These are phyloP conservation scores for Sordaria brevicollis DNA, from an alignment of 495 filamentous ascomycete genomes.

Conservation along the genomic window DNA sequence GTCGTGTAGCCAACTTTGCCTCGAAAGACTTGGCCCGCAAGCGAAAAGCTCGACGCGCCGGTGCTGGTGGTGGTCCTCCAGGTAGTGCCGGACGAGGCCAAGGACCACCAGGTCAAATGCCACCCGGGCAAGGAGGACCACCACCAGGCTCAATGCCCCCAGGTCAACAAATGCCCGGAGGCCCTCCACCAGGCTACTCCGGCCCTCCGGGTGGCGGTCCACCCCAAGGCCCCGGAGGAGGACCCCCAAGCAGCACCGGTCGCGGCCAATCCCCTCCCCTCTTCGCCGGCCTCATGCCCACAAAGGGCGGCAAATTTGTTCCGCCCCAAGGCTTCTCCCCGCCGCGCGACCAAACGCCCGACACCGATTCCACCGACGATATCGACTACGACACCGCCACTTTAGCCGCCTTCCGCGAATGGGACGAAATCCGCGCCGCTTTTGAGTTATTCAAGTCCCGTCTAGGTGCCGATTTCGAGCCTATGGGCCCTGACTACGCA, in stretches of 20 bases:
- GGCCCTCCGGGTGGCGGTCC: constrained; percentile 4
- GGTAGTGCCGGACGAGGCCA: constrained; percentile 11
- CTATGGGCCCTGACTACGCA: constrained; percentile 66
- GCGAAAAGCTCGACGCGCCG: constrained; percentile 43
- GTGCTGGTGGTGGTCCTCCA: constrained; percentile 12
- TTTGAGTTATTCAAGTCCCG: constrained; percentile 53
- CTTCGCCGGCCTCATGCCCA: constrained; percentile 58
- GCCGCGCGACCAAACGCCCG: constrained; percentile 25
- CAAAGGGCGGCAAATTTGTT: constrained; percentile 30
- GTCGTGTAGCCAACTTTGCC: constrained; percentile 72
- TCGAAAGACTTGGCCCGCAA: constrained; percentile 72
- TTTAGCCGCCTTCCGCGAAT: constrained; percentile 63
- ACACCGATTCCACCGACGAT: constrained; percentile 20
- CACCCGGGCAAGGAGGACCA: not conserved
- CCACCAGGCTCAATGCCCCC: not conserved
- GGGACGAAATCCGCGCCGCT: constrained; percentile 62
- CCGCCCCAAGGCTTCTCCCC: constrained; percentile 50
- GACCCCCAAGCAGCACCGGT: constrained; percentile 6
- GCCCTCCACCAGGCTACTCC: not conserved
- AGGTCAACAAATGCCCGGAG: not conserved
- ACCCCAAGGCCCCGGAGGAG: constrained; percentile 9
- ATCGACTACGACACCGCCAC: constrained; percentile 52
- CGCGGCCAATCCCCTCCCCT: constrained; percentile 25
- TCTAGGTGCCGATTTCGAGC: constrained; percentile 67
- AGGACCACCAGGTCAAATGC: not conserved